phyloP scores from a whole-genome alignment of 2,329 filamentous ascomycete genomes.

The Grosmannia penicillata region DNA sequence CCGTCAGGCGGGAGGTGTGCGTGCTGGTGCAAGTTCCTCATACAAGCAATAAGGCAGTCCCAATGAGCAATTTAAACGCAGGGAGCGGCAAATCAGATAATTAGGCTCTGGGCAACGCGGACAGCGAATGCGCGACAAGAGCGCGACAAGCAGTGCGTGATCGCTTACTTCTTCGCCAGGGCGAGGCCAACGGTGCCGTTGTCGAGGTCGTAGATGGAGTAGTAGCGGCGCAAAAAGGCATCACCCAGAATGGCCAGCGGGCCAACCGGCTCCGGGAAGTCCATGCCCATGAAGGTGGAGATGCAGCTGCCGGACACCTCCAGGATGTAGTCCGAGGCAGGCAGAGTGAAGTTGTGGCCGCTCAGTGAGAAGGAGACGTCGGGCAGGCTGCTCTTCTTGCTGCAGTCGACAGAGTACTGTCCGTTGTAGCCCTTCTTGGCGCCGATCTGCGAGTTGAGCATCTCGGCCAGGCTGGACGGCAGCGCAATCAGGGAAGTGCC shows the following conservation, averaged over 20 bases:
- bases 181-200: constrained; percentile 81
- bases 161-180: constrained; percentile 47
- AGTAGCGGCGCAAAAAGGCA: constrained; percentile 71
- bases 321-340: constrained; percentile 83
- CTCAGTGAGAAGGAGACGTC: constrained; percentile 83
- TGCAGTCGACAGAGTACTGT: constrained; percentile 89
- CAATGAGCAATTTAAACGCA: neutral
- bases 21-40: too few species aligned
- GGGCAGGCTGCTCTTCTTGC: constrained; percentile 66
- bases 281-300: constrained; percentile 95
- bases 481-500: constrained; percentile 96
- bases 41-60: neutral
- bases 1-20: too few species aligned
- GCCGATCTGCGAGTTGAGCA: constrained; percentile 94
- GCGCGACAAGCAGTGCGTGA: neutral
- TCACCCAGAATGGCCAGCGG: constrained; percentile 92
- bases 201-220: constrained; percentile 92
- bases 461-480: constrained; percentile 78
- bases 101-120: neutral
- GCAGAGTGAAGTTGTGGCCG: constrained; percentile 87
- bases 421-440: constrained; percentile 97
- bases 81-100: neutral
- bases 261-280: constrained; percentile 72
- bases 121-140: neutral
- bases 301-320: constrained; percentile 94